Evolutionary conservation across 1,139 yeast genomes (phyloP), one percentile per base, ranked within the genome.

Genomic region (Yamadazyma diddensiae): DNA sequence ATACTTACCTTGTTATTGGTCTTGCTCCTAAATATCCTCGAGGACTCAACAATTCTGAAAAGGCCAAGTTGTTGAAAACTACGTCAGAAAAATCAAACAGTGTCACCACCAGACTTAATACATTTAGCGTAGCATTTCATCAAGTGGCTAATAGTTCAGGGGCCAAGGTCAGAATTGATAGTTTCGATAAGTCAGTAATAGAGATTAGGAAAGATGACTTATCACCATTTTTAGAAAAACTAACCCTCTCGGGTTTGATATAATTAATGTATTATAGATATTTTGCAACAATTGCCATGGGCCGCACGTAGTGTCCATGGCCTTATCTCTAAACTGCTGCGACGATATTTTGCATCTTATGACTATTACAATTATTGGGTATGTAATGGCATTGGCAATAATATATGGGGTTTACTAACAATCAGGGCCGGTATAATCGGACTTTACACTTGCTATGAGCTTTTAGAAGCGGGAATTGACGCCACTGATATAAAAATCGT

Each of bases 171-270:
- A 73, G 94, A 49, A 82, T 92, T 40, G 97, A 94, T 56, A 87
- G 95, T 48, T 92, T 92, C 58, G 97, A 92, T 52, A 85, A 95
- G 42, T 81, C 97, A 2, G 86, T 92, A 22, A 87, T 94, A 27
- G 97, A 92, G 58, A 81, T 94, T 29, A 65, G 87, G 38, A 82
- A 81, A 52, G 95, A 88, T 35, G 98, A 94, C 53, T 65, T 92
- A 45, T 71, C 88, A 3, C 87, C 95, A 27, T 92, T 92, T 51
- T 63, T 92, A 43, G 98, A 92, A 55, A 79, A 79, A 36, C 64
- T 92, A 34, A 70, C 76, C 4, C 54, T 67, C 23, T 64, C 70
- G 50, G 71, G 71, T 11, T 48, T 64, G 34, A 51, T 65, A 15
- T 63, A 52, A 42, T 19, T 31, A 3, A 11, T n/a, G 11, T 5